Conservation (phyloP, 163 green algal species). For the Prototheca wickerhamii region DNA sequence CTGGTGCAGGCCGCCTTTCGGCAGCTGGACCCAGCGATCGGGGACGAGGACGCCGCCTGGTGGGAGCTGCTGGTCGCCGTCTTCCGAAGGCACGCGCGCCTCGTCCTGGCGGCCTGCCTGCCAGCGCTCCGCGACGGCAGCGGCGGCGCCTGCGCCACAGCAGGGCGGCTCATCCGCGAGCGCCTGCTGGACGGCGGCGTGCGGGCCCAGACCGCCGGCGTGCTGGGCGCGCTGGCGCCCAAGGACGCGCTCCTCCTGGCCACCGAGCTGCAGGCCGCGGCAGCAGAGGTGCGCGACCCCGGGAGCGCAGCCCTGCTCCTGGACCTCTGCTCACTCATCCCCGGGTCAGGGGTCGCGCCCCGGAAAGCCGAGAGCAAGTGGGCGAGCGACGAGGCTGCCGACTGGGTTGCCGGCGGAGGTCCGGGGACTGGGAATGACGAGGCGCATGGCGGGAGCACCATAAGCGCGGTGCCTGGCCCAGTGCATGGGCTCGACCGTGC, state of each 20-base stretch:
- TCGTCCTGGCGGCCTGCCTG: conserved; percentile 34
- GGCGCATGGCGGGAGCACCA: too few relatives aligned
- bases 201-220: conserved; percentile 7
- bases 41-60: not conserved
- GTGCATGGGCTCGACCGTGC: too few relatives aligned
- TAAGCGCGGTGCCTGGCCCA: too few relatives aligned
- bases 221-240: conserved; percentile 20
- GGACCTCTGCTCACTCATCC: too few relatives aligned
- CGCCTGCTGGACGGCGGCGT: conserved; percentile 10
- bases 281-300: not conserved
- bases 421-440: too few relatives aligned
- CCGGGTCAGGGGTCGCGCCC: too few relatives aligned
- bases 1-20: too few relatives aligned
- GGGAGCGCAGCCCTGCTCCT: too few relatives aligned
- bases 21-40: not conserved
- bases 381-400: too few relatives aligned
- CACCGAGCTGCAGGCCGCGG: conserved; percentile 5
- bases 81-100: conserved; percentile 16
- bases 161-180: conserved; percentile 1
- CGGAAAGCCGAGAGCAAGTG: too few relatives aligned
- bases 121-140: conserved; percentile 12
- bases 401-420: too few relatives aligned
- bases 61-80: conserved; percentile 7
- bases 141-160: not conserved
- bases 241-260: conserved; percentile 29